Evolutionary conservation across 2,329 filamentous ascomycete genomes (phyloP).

Genomic region (Venturia asperata): DNA sequence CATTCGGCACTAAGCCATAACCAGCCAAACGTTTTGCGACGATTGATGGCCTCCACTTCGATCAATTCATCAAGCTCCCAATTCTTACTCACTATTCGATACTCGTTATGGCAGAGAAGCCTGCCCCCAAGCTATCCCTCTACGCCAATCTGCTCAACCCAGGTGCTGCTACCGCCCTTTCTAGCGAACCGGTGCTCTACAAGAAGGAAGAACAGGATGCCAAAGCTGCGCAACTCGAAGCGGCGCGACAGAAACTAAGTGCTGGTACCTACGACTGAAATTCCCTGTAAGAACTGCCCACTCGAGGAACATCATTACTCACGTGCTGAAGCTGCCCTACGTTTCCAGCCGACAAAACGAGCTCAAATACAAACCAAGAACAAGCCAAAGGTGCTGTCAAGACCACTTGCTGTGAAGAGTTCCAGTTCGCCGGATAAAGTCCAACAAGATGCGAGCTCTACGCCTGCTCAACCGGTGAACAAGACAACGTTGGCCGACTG

Average conservation of each 20-base stretch:
- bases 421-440: constrained; percentile 22
- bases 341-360: constrained; percentile 80
- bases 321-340: constrained; percentile 56
- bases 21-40: background rate
- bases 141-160: constrained; percentile 76
- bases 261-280: constrained; percentile 49
- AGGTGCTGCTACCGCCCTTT: constrained; percentile 49
- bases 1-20: background rate
- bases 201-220: constrained; percentile 48
- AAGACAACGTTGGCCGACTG: constrained; percentile 76
- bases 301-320: constrained; percentile 30
- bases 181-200: constrained; percentile 67
- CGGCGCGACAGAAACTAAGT: constrained; percentile 59
- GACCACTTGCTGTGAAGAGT: constrained; percentile 23
- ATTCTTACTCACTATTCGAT: constrained; percentile 8
- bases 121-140: constrained; percentile 51
- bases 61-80: background rate
- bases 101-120: constrained; percentile 12
- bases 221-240: constrained; percentile 37
- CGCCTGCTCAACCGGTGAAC: constrained; percentile 39
- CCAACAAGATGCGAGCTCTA: constrained; percentile 21
- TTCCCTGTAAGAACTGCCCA: constrained; percentile 21
- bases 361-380: constrained; percentile 58
- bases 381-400: constrained; percentile 49
- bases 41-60: background rate